A percentile compares a stretch with the other conserved stretches of the same genome.
Evolutionary conservation across 1,139 yeast genomes (phyloP).

Genomic region (Geotrichum aggregatum): DNA sequence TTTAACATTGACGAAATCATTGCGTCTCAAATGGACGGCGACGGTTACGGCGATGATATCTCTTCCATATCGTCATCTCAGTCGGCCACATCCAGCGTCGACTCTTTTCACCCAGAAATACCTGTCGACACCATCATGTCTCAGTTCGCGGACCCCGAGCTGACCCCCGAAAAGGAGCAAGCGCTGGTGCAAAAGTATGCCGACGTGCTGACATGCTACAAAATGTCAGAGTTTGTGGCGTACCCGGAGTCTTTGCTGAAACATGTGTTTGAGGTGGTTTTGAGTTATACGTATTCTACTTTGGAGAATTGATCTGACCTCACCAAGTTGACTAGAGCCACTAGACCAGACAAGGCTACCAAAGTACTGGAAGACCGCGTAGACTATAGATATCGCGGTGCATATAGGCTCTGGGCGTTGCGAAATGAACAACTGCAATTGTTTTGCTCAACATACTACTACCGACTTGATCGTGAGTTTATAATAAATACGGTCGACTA

Average conservation of each 20-base stretch:
- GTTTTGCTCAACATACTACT: too few species aligned
- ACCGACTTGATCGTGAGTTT: too few species aligned
- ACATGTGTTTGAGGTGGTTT: slow-evolving; percentile 16
- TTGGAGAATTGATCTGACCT: neutral
- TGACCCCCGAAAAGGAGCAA: slow-evolving; percentile 5
- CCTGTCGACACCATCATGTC: slow-evolving; percentile 17
- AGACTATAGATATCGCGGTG: too few species aligned
- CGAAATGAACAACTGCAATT: too few species aligned
- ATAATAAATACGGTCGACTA: too few species aligned
- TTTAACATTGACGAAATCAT: slow-evolving; percentile 7
- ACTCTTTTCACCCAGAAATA: slow-evolving; percentile 1
- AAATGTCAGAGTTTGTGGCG: slow-evolving; percentile 14
- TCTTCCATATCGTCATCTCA: neutral
- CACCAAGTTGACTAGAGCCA: too few species aligned
- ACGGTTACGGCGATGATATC: neutral
- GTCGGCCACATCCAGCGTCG: neutral
- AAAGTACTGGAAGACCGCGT: too few species aligned
- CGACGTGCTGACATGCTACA: slow-evolving; percentile 10
- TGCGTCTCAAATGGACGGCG: neutral
- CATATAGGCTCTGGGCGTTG: too few species aligned
- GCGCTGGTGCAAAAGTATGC: slow-evolving; percentile 12
- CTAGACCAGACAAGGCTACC: too few species aligned
- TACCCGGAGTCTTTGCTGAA: slow-evolving; percentile 12
- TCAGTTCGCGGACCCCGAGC: slow-evolving; percentile 14
- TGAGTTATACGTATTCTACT: slow-evolving; percentile 12